Evolutionary conservation across 768 basidiomycete species (phyloP).

Genomic region (Tulasnella calospora): DNA sequence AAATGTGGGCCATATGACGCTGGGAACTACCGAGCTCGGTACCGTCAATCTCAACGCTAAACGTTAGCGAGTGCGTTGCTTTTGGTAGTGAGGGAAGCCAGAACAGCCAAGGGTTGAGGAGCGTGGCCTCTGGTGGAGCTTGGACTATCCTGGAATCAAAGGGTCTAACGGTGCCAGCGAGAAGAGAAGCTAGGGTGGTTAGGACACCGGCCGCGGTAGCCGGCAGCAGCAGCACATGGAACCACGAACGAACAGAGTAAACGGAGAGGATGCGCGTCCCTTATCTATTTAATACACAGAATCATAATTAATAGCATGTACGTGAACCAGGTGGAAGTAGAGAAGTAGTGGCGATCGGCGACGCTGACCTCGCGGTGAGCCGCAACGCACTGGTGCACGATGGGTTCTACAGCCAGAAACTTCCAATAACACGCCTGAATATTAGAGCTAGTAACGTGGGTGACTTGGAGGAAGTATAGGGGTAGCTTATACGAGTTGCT

Average conservation of each 20-base stretch:
- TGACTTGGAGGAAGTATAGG: not conserved
- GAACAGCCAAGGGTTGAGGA: not conserved
- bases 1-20: not conserved
- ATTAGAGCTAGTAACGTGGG: too few species aligned
- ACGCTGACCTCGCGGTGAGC: not conserved
- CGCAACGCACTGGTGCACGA: not conserved
- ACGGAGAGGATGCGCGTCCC: not conserved
- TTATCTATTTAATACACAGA: not conserved
- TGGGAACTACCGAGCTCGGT: not conserved
- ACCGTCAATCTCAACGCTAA: not conserved
- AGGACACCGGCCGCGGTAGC: not conserved
- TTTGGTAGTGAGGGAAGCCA: not conserved
- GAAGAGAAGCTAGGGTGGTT: not conserved
- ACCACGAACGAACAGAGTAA: not conserved
- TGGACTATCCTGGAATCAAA: not conserved
- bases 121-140: not conserved
- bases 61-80: not conserved
- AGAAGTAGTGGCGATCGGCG: not conserved
- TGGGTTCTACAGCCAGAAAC: too few species aligned
- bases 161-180: not conserved
- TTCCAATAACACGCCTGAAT: too few species aligned
- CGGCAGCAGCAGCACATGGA: not conserved
- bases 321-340: not conserved
- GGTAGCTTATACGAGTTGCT: not conserved
- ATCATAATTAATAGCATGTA: not conserved